phyloP scores from a whole-genome alignment of 371 early-diverging fungal genomes.

The Apophysomyces elegans region DNA sequence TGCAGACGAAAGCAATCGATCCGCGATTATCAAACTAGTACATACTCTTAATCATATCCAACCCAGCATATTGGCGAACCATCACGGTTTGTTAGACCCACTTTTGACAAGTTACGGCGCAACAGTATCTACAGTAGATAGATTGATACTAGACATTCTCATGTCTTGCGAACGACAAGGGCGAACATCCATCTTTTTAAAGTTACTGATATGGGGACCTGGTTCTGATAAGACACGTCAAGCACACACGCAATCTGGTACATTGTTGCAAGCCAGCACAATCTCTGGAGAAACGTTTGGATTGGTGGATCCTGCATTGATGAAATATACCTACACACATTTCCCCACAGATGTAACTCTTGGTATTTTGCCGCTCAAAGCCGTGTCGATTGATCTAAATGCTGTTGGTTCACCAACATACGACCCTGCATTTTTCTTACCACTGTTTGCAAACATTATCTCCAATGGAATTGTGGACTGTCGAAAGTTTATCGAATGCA shows the following conservation, averaged over 20 bases:
- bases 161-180: conserved; percentile 57
- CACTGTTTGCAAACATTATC: conserved; percentile 68
- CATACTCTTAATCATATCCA: conserved; percentile 51
- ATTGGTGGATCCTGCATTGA: conserved; percentile 65
- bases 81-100: conserved; percentile 53
- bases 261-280: conserved; percentile 35
- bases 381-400: conserved; percentile 6
- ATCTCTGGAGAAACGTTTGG: conserved; percentile 62
- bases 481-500: conserved; percentile 69
- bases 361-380: conserved; percentile 21
- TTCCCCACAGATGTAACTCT: conserved; percentile 49
- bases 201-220: conserved; percentile 60
- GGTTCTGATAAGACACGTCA: conserved; percentile 55
- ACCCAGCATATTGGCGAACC: conserved; percentile 42
- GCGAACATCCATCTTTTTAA: conserved; percentile 45
- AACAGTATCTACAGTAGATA: conserved; percentile 53
- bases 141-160: conserved; percentile 52
- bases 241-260: conserved; percentile 45
- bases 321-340: conserved; percentile 66
- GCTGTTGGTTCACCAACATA: conserved; percentile 37
- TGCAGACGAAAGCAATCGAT: conserved; percentile 25
- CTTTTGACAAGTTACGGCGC: conserved; percentile 64
- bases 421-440: conserved; percentile 74
- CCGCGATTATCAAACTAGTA: conserved; percentile 52
- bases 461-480: conserved; percentile 61